Conservation (phyloP, 169 alveolate genomes). For the Eimeria sp. region DNA sequence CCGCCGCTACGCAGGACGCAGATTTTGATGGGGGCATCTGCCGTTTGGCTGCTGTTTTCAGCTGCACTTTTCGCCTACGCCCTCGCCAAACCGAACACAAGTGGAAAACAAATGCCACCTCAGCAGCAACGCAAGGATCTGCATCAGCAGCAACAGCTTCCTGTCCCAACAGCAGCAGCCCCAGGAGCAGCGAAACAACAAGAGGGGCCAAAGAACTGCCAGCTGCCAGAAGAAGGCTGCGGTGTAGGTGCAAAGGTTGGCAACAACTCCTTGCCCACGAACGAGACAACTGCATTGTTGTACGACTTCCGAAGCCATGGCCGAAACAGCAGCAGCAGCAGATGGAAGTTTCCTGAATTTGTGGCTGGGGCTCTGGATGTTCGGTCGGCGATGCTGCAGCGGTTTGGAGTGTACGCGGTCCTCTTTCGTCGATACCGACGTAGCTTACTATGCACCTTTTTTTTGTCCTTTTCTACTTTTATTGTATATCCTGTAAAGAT, state of each 20-base stretch:
- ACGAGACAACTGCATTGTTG: not conserved
- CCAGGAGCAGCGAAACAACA: slow-evolving; percentile 1
- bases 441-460: slow-evolving; percentile 40
- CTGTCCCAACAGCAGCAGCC: not conserved
- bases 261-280: not conserved
- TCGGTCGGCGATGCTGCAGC: not conserved
- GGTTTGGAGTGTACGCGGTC: not conserved
- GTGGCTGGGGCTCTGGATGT: not conserved
- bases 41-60: slow-evolving; percentile 3
- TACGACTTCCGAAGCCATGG: not conserved
- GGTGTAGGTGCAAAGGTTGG: not conserved
- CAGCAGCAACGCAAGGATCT: not conserved
- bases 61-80: slow-evolving; percentile 13
- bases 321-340: slow-evolving; percentile 42
- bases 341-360: not conserved
- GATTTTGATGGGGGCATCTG: slow-evolving; percentile 37
- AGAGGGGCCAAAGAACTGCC: not conserved
- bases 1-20: slow-evolving; percentile 51
- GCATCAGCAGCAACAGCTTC: slow-evolving; percentile 19
- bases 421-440: slow-evolving; percentile 44
- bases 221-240: not conserved
- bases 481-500: slow-evolving; percentile 57
- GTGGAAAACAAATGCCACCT: not conserved
- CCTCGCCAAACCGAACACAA: not conserved
- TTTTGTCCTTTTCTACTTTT: slow-evolving; percentile 57